These are phyloP conservation scores for Cyanophora paradoxa DNA, from an alignment of 78 protist genomes.

Conservation along the genomic window DNA sequence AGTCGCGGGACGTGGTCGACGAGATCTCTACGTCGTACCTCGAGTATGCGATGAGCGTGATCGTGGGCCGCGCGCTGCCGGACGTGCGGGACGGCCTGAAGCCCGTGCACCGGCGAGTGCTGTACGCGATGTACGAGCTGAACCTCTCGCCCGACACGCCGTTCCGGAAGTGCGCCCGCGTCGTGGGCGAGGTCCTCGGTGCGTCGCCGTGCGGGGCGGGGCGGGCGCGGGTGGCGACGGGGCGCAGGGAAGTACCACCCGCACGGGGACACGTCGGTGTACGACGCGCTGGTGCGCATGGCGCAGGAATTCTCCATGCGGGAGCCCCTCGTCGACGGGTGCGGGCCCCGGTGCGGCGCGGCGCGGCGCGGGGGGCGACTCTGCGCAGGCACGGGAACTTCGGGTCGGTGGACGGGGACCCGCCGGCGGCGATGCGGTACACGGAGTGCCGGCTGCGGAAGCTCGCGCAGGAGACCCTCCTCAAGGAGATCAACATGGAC, in stretches of 20 bases:
- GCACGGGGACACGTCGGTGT: slow-evolving; percentile 24
- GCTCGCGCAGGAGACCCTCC: neutral
- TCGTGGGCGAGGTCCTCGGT: too few species aligned
- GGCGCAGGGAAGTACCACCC: slow-evolving; percentile 35
- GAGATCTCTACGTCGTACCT: neutral
- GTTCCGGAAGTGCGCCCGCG: slow-evolving; percentile 19
- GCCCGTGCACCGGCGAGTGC: slow-evolving; percentile 23
- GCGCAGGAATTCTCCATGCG: neutral
- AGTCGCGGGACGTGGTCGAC: neutral
- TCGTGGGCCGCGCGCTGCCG: slow-evolving; percentile 9
- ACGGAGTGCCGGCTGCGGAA: neutral
- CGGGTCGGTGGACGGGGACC: slow-evolving; percentile 16
- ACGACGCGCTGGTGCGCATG: slow-evolving; percentile 31
- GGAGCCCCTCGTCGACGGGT: slow-evolving; percentile 17
- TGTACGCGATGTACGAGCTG: slow-evolving; percentile 22
- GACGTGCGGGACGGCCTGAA: slow-evolving; percentile 13
- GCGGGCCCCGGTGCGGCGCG: too few species aligned
- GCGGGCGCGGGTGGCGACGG: too few species aligned
- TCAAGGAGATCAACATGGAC: neutral
- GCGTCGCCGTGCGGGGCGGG: too few species aligned
- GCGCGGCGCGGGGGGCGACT: too few species aligned
- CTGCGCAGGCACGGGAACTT: slow-evolving; percentile 33
- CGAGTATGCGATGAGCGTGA: slow-evolving; percentile 1
- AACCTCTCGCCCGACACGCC: neutral
- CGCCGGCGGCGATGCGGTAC: slow-evolving; percentile 27